Base-by-base conservation (phyloP, 116 monocot species). In the Papilionanthe hybrid region DNA sequence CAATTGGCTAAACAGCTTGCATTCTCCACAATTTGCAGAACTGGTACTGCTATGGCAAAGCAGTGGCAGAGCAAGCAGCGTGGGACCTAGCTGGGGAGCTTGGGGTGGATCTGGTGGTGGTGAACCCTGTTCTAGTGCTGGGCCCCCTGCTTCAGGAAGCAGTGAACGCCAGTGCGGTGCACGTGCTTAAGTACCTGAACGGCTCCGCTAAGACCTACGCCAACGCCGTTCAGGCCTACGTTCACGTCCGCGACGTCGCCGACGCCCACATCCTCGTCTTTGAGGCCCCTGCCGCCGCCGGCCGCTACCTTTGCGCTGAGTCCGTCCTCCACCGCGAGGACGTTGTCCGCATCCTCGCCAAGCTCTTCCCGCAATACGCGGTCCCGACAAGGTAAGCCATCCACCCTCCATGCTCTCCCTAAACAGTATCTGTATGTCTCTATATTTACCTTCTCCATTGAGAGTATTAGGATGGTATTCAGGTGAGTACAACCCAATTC, bases 31-130 rank as follows among this genome's bases (percentile, higher is more conserved):
- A 1, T 37, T 81, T 37, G 19, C 75, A 84, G 89, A 93, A 96
- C 84, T 96, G 96, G 96, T 98, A 98, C 86, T 98, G 98, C 88
- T 98, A 94, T 78, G 98, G 94, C 13, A 98, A 98, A 81, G 91
- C 98, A 0, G 91, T 98, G 86, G 98, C 93, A 42, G 98, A 98
- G 82, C 71, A 85, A 78, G 87, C 84, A 42, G 94, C 98, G 20
- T 85, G 85, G 85, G 80, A 91, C n/a, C 22, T n/a, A 45, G 92
- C 97, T 1, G 42, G 55, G 57, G 88, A 94, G 84, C 72, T 29
- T 10, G 88, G 88, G 9, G 77, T 97, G 19, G 97, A 97, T 60
- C 81, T 97, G 71, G 90, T 86, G 37, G 97, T 94, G n/a, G 85
- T 97, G 53, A 92, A 83, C 76, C 97, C 97, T 5, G 97, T 97